phyloP scores from a whole-genome alignment of 257 asterid species.

The Gentiana dahurica region DNA sequence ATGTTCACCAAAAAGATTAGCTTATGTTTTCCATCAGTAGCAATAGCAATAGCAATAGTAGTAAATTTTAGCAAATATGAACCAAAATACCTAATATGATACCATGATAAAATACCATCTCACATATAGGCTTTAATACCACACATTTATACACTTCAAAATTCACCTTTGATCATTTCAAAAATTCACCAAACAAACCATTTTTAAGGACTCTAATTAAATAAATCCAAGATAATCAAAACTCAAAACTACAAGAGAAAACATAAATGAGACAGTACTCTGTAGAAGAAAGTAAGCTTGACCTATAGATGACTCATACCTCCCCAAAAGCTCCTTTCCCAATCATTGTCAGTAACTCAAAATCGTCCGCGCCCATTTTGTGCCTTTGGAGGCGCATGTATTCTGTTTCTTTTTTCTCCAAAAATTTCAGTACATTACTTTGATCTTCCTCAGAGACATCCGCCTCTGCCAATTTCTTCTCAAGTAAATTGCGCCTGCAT shows the following conservation, averaged over 20 bases:
- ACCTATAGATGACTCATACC: constrained; percentile 31
- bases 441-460: constrained; percentile 98
- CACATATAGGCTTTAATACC: too few species aligned
- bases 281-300: background rate
- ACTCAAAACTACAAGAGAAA: background rate
- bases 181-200: background rate
- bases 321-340: constrained; percentile 99
- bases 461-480: constrained; percentile 90
- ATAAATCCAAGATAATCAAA: background rate
- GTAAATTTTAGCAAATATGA: too few species aligned
- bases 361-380: constrained; percentile 89
- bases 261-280: too few species aligned
- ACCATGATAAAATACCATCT: too few species aligned
- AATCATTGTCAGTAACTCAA: constrained; percentile 85
- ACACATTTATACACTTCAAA: too few species aligned
- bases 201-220: background rate
- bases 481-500: constrained; percentile 69
- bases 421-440: constrained; percentile 60
- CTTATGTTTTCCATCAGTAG: too few species aligned
- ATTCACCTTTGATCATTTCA: too few species aligned
- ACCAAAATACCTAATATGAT: too few species aligned
- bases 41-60: too few species aligned
- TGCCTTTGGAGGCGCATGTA: constrained; percentile 97
- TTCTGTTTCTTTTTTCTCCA: constrained; percentile 94
- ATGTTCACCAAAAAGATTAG: too few species aligned